phyloP scores from a whole-genome alignment of 768 basidiomycete species.

The Hygrophoropsis aurantiaca region DNA sequence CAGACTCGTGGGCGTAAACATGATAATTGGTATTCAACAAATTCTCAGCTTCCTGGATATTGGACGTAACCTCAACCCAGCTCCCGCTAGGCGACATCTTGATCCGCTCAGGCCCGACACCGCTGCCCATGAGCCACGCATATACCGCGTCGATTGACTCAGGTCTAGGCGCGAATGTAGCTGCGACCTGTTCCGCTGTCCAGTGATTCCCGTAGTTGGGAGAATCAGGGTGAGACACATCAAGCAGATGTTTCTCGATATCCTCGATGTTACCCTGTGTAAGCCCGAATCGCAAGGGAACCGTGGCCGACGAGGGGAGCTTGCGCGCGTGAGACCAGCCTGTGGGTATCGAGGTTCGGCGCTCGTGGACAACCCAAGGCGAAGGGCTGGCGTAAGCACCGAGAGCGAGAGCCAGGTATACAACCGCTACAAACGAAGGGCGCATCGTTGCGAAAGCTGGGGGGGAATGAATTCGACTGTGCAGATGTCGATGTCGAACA shows the following conservation, averaged over 20 bases:
- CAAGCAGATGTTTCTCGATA: slow-evolving; percentile 30
- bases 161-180: slow-evolving; percentile 29
- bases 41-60: slow-evolving; percentile 29
- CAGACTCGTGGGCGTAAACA: slow-evolving; percentile 28
- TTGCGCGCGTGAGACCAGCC: slow-evolving; percentile 38
- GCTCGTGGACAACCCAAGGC: too few species aligned
- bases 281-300: slow-evolving; percentile 36
- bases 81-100: slow-evolving; percentile 18
- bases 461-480: too few species aligned
- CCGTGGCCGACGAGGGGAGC: slow-evolving; percentile 25
- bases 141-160: slow-evolving; percentile 26
- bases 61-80: slow-evolving; percentile 34
- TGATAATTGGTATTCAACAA: slow-evolving; percentile 34
- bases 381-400: too few species aligned
- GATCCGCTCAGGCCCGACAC: slow-evolving; percentile 23
- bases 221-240: slow-evolving; percentile 36
- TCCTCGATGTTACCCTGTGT: slow-evolving; percentile 32
- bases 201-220: slow-evolving; percentile 36
- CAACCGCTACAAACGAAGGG: too few species aligned
- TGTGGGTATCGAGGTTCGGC: slow-evolving; percentile 29
- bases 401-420: too few species aligned
- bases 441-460: too few species aligned
- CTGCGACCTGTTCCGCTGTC: slow-evolving; percentile 27
- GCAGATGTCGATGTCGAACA: too few species aligned
- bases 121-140: slow-evolving; percentile 29